Percentiles rank a stretch among this genome's conserved stretches.
Evolutionary conservation across 768 basidiomycete species (phyloP).

Genomic region (Mrakia hoshinonis): DNA sequence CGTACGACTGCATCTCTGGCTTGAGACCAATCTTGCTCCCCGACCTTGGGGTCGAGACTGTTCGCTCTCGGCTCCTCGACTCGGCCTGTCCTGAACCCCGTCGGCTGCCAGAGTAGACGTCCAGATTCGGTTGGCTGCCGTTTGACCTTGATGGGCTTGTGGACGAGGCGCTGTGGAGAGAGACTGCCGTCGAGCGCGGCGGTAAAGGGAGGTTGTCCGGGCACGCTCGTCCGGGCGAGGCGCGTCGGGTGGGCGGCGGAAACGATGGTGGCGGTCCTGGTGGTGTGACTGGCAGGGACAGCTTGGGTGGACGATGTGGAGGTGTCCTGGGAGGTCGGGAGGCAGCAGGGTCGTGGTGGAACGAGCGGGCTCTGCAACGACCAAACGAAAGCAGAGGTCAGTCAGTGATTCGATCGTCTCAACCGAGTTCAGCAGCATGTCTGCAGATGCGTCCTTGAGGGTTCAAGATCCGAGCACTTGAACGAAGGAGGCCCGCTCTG

Average conservation of each 20-base stretch:
- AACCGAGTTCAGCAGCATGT: too few species aligned
- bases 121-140: not conserved
- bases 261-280: not conserved
- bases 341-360: not conserved
- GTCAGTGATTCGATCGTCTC: too few species aligned
- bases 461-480: too few species aligned
- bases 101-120: not conserved
- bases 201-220: not conserved
- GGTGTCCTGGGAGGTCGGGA: not conserved
- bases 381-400: too few species aligned
- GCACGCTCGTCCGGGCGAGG: not conserved
- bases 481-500: too few species aligned
- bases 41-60: not conserved
- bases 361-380: not conserved
- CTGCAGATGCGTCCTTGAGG: too few species aligned
- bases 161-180: not conserved
- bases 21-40: not conserved
- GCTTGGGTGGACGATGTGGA: not conserved
- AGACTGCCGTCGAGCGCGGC: not conserved
- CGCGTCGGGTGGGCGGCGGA: not conserved
- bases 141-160: not conserved
- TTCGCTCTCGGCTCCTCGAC: not conserved
- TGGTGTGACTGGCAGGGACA: not conserved
- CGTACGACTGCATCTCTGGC: not conserved
- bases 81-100: not conserved